These are phyloP conservation scores for Gryganskiella cystojenkinii DNA, from an alignment of 192 early-diverging fungal species.

Conservation along the genomic window DNA sequence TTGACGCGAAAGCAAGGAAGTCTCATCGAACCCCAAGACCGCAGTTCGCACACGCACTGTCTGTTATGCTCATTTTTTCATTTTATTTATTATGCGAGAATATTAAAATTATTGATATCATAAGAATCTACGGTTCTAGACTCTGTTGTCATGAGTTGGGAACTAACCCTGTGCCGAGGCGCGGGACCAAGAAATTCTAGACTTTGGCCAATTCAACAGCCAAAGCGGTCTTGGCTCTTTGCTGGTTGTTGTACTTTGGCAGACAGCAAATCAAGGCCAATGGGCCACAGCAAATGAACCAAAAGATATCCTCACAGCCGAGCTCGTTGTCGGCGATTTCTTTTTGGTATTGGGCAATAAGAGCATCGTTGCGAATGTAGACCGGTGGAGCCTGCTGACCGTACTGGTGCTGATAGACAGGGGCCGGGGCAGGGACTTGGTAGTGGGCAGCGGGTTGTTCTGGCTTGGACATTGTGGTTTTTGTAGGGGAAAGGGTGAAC, in stretches of 20 bases:
- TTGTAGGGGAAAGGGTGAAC: no score
- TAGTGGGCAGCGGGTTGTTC: not conserved
- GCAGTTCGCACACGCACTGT: no score
- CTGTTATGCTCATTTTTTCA: no score
- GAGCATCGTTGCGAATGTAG: slow-evolving; percentile 11
- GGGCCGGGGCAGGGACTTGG: not conserved
- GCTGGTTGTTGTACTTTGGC: slow-evolving; percentile 29
- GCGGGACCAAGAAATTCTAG: no score
- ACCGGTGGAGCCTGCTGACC: not conserved
- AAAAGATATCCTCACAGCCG: slow-evolving; percentile 10
- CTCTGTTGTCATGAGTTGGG: no score
- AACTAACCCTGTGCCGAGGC: no score
- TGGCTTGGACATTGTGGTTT: not conserved
- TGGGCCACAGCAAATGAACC: slow-evolving; percentile 29
- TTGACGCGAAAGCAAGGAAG: no score
- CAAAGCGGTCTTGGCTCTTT: slow-evolving; percentile 15
- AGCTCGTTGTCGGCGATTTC: slow-evolving; percentile 23
- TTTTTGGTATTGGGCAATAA: slow-evolving; percentile 25
- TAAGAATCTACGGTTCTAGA: no score
- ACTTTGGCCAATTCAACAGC: slow-evolving; percentile 18
- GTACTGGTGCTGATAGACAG: not conserved
- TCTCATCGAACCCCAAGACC: no score
- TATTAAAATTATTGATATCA: no score
- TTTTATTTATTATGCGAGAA: no score
- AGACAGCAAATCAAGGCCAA: slow-evolving; percentile 35